Evolutionary conservation across 192 early-diverging fungal species (phyloP).

Genomic region (Glomus cerebriforme): DNA sequence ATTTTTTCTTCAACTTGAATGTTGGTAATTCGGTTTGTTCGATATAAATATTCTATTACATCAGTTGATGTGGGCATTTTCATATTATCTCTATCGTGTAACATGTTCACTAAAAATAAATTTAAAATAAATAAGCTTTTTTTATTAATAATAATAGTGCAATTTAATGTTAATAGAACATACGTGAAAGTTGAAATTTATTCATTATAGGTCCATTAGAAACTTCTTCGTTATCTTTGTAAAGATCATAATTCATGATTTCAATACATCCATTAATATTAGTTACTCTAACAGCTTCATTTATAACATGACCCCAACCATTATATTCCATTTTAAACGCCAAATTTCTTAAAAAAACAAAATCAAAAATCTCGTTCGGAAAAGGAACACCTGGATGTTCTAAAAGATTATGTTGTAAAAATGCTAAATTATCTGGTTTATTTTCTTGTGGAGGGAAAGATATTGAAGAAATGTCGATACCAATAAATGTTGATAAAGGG

Average conservation of each 20-base stretch:
- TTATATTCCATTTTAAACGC: neutral
- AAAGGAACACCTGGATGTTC: conserved; percentile 2
- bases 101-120: neutral
- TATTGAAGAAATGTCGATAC: neutral
- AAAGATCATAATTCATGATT: conserved; percentile 39
- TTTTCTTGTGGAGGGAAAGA: neutral
- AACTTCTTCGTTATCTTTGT: neutral
- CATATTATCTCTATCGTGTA: neutral
- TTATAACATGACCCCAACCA: conserved; percentile 11
- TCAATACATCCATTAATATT: conserved; percentile 44
- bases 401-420: conserved; percentile 5
- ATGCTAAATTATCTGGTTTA: neutral
- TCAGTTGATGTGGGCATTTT: neutral
- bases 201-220: neutral
- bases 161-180: no score
- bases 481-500: conserved; percentile 5
- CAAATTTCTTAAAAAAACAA: neutral
- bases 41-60: neutral
- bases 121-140: neutral
- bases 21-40: neutral
- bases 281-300: conserved; percentile 41
- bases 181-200: neutral
- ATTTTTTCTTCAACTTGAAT: neutral
- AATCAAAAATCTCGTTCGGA: neutral
- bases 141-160: no score